Evolutionary conservation across 192 early-diverging fungal genomes (phyloP).

Genomic region (Linnemannia hyalina): DNA sequence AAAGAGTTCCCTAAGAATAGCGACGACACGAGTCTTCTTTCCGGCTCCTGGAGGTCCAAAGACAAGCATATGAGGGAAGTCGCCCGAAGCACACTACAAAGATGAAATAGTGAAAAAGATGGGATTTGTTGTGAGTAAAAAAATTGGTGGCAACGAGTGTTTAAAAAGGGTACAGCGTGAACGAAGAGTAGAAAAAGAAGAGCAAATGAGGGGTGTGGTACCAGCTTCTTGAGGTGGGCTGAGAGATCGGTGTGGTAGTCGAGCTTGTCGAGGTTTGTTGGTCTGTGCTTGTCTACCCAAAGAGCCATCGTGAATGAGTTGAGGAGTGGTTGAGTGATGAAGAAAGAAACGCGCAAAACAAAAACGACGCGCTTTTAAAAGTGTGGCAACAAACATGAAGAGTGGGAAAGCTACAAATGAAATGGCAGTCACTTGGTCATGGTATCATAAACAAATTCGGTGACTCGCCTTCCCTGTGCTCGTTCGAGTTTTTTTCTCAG

Average conservation of each 20-base stretch:
- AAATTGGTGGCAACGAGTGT: slow-evolving; percentile 15
- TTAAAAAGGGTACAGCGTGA: not conserved
- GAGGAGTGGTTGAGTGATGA: not conserved
- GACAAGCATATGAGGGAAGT: slow-evolving; percentile 95
- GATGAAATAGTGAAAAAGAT: not conserved
- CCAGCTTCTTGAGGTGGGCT: slow-evolving; percentile 80
- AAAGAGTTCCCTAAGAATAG: slow-evolving; percentile 89
- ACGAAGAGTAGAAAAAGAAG: not conserved
- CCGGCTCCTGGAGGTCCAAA: slow-evolving; percentile 98
- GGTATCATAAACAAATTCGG: slow-evolving; percentile 10
- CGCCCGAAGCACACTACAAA: slow-evolving; percentile 71
- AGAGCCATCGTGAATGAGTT: slow-evolving; percentile 67
- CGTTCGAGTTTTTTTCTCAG: slow-evolving; percentile 19
- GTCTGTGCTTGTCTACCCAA: slow-evolving; percentile 97
- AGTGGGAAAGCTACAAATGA: not conserved
- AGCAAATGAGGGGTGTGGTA: slow-evolving; percentile 31
- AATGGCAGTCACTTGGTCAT: not conserved
- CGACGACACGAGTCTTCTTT: slow-evolving; percentile 95
- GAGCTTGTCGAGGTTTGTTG: slow-evolving; percentile 84
- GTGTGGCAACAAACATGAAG: not conserved
- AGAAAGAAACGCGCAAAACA: not conserved
- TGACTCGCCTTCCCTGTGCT: not conserved
- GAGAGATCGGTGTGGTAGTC: slow-evolving; percentile 86
- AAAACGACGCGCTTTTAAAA: slow-evolving; percentile 6
- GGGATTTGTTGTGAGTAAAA: not conserved